Evolutionary conservation across 441 rosid species (phyloP).

Genomic region (Biscutella laevigata): DNA sequence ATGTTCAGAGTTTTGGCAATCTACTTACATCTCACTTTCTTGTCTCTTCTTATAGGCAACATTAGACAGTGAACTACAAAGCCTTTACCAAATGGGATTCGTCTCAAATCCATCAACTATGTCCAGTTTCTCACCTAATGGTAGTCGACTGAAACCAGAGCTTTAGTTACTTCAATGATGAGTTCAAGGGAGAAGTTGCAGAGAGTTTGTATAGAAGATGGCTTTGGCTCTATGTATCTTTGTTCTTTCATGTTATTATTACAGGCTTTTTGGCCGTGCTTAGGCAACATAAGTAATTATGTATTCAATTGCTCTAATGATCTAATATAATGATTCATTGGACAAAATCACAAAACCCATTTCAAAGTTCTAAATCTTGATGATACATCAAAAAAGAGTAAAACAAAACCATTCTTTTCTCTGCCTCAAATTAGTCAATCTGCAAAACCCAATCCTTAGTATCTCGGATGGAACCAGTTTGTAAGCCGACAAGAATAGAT

Average conservation of each 20-base stretch:
- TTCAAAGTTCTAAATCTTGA: not conserved
- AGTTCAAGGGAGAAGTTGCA: constrained; percentile 17
- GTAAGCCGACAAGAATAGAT: constrained; percentile 36
- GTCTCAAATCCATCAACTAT: constrained; percentile 45
- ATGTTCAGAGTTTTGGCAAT: not conserved
- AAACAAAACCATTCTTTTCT: not conserved
- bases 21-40: not conserved
- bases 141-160: constrained; percentile 65
- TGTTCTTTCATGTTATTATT: constrained; percentile 21
- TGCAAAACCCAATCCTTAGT: constrained; percentile 33
- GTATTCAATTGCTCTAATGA: constrained; percentile 7
- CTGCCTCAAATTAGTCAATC: constrained; percentile 16
- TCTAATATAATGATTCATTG: not conserved
- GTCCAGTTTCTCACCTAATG: constrained; percentile 48
- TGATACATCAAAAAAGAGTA: constrained; percentile 9
- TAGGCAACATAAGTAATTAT: constrained; percentile 11
- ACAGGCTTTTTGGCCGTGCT: no score
- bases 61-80: constrained; percentile 61
- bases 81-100: constrained; percentile 60
- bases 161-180: constrained; percentile 29
- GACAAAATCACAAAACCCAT: not conserved
- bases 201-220: constrained; percentile 32
- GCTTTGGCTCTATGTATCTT: constrained; percentile 21
- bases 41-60: constrained; percentile 27
- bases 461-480: constrained; percentile 40